Evolutionary conservation across 371 early-diverging fungal species (phyloP).

Genomic region (Circinella minor): DNA sequence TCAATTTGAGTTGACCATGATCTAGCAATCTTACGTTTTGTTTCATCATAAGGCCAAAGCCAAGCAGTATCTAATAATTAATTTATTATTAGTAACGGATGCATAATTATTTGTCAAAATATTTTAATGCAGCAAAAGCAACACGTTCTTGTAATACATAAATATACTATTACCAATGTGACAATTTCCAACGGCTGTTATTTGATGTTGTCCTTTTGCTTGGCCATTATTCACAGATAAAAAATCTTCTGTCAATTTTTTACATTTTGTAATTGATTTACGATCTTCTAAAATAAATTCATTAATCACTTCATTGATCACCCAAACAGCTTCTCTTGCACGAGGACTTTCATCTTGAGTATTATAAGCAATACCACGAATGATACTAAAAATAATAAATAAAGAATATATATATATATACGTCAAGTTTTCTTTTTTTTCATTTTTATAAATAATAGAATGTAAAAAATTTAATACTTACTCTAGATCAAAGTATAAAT

Average conservation of each 20-base stretch:
- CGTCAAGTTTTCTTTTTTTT: background rate
- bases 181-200: slow-evolving; percentile 89
- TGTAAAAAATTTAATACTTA: too few species aligned
- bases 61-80: slow-evolving; percentile 67
- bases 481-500: slow-evolving; percentile 71
- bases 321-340: slow-evolving; percentile 71
- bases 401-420: background rate
- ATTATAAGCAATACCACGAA: slow-evolving; percentile 79
- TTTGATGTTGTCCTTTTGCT: slow-evolving; percentile 52
- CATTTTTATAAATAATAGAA: background rate
- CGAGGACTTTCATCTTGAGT: slow-evolving; percentile 72
- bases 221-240: slow-evolving; percentile 63
- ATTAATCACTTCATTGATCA: slow-evolving; percentile 84
- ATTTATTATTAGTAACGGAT: background rate
- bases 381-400: slow-evolving; percentile 54
- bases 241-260: slow-evolving; percentile 64
- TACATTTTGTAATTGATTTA: slow-evolving; percentile 61
- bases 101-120: background rate
- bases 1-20: slow-evolving; percentile 90
- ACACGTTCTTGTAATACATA: background rate
- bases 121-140: too few species aligned
- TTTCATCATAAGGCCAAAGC: slow-evolving; percentile 96
- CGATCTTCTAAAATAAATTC: slow-evolving; percentile 59
- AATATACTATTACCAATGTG: slow-evolving; percentile 58
- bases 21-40: slow-evolving; percentile 93